A percentile compares a stretch with the other conserved stretches of the same genome.
Conservation (phyloP, 768 basidiomycete genomes). For the Podaxis mareebaensis region DNA sequence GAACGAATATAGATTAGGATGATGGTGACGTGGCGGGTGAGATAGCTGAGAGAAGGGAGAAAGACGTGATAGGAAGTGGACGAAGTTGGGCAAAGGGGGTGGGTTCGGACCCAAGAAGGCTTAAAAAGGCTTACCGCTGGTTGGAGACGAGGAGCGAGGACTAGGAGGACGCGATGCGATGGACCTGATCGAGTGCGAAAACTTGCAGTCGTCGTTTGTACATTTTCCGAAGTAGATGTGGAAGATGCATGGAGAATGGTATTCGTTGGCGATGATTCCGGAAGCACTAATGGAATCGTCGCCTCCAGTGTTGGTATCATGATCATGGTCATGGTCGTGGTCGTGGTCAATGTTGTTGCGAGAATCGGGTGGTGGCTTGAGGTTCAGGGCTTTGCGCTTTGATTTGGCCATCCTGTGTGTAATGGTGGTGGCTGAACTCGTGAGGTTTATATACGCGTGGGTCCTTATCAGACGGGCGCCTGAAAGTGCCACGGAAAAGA, state of each 20-base stretch:
- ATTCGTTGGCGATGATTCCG: not conserved
- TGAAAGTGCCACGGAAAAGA: not conserved
- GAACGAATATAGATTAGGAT: not conserved
- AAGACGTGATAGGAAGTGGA: not conserved
- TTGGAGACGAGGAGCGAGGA: not conserved
- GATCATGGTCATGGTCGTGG: not conserved
- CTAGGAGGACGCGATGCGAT: conserved; percentile 7
- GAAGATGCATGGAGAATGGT: conserved; percentile 11
- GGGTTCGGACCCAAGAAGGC: not conserved
- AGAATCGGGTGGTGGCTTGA: not conserved
- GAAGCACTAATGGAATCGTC: not conserved
- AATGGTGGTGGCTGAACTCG: not conserved
- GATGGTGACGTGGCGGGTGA: not conserved
- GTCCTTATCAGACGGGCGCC: not conserved
- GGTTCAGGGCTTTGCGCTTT: not conserved
- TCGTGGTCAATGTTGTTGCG: not conserved
- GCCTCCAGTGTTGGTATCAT: not conserved
- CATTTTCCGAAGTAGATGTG: conserved; percentile 12
- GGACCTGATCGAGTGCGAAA: conserved; percentile 10
- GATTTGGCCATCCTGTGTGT: not conserved
- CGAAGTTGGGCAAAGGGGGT: not conserved
- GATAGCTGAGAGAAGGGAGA: not conserved
- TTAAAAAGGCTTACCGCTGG: conserved; percentile 1
- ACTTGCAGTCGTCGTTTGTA: conserved; percentile 8
- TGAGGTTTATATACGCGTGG: not conserved